Percentiles rank a stretch among this genome's conserved stretches.
Conservation (phyloP, 129 eudicot species). For the Flaveria ramosissima region DNA sequence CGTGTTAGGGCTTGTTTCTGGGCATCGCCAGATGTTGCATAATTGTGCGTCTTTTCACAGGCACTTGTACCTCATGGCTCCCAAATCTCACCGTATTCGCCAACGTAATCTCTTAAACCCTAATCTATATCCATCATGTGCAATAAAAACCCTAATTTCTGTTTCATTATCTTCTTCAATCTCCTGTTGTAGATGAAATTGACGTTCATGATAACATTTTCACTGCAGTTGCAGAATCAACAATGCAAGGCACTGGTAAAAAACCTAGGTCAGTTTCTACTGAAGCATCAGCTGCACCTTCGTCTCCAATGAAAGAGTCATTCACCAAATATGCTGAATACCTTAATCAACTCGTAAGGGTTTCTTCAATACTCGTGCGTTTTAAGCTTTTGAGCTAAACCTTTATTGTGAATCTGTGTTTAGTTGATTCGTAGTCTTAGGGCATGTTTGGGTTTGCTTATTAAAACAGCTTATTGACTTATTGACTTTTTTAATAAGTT, state of each 20-base stretch:
- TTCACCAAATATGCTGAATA: constrained; percentile 70
- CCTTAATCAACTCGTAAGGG: constrained; percentile 67
- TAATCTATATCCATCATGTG: neutral
- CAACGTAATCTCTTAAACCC: constrained; percentile 44
- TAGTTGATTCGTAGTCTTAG: neutral
- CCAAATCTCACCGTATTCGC: constrained; percentile 69
- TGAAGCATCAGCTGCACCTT: constrained; percentile 21
- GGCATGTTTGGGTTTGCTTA: too few species aligned
- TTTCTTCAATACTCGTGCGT: neutral
- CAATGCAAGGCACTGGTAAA: constrained; percentile 44
- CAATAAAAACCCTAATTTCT: constrained; percentile 5
- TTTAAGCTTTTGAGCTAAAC: neutral
- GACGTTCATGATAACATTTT: neutral
- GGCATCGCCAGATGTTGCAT: constrained; percentile 42
- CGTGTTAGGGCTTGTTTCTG: neutral
- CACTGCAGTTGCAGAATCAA: constrained; percentile 52
- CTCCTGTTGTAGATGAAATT: neutral
- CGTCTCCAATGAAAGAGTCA: constrained; percentile 53
- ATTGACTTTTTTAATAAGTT: too few species aligned
- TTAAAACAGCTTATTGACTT: too few species aligned
- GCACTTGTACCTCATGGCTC: constrained; percentile 51
- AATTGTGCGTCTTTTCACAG: constrained; percentile 28
- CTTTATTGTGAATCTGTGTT: neutral
- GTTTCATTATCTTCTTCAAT: neutral
- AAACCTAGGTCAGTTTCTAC: constrained; percentile 59